Evolutionary conservation across 352 stramenopile genomes (phyloP).

Genomic region (Globisporangium spiculum): DNA sequence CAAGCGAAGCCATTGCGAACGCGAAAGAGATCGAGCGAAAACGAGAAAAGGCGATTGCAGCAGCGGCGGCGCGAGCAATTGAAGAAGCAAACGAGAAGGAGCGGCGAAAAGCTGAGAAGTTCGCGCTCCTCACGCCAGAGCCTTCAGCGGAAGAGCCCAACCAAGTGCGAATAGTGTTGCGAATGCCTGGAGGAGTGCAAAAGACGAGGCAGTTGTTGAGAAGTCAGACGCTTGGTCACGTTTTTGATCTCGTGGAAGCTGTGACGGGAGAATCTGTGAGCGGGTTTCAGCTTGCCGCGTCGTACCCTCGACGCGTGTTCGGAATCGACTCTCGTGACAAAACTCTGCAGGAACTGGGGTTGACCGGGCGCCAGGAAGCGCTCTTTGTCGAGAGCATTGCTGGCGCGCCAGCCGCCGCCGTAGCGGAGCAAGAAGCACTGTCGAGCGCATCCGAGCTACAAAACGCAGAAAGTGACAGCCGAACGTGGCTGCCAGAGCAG

Average conservation of each 20-base stretch:
- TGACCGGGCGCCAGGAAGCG: constrained; percentile 57
- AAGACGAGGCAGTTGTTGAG: constrained; percentile 47
- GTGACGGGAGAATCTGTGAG: constrained; percentile 39
- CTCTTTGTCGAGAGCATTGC: constrained; percentile 59
- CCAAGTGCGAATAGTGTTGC: constrained; percentile 49
- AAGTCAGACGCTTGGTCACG: constrained; percentile 22
- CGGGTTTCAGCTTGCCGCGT: constrained; percentile 51
- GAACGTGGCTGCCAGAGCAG: constrained; percentile 23
- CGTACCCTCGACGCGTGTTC: constrained; percentile 65
- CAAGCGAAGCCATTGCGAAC: constrained; percentile 52
- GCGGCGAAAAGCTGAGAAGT: constrained; percentile 36
- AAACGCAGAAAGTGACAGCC: constrained; percentile 3
- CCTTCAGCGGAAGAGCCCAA: constrained; percentile 35
- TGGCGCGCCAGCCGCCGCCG: neutral
- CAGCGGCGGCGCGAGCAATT: constrained; percentile 21
- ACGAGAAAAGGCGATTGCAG: constrained; percentile 28
- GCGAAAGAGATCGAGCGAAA: constrained; percentile 33
- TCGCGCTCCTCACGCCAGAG: constrained; percentile 32
- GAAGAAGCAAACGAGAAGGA: constrained; percentile 35
- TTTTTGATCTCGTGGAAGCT: constrained; percentile 59
- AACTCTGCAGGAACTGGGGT: constrained; percentile 44
- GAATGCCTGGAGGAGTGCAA: constrained; percentile 44
- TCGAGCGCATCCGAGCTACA: neutral
- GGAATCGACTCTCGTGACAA: constrained; percentile 30
- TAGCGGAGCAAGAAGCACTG: neutral